Conservation (phyloP, 1,284 basidiomycete species). For the Papiliotrema fonsecae region DNA sequence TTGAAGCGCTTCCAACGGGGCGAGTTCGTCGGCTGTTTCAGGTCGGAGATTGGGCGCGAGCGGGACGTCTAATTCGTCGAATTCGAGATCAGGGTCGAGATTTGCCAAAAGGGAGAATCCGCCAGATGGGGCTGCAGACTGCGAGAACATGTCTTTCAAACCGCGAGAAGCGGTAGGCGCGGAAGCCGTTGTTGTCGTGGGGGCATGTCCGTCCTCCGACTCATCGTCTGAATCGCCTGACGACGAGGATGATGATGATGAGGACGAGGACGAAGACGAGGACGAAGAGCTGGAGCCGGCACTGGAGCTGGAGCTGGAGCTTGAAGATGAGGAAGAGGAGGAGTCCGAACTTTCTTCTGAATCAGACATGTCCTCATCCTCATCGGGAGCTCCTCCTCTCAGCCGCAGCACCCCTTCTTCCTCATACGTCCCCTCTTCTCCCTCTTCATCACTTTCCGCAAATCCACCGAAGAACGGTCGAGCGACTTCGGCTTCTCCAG, state of each 20-base stretch:
- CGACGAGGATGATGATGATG: background rate
- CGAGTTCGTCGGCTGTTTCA: conserved; percentile 8
- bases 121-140: conserved; percentile 6
- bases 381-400: conserved; percentile 10
- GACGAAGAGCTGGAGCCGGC: conserved; percentile 2
- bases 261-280: background rate
- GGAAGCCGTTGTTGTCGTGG: conserved; percentile 6
- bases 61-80: conserved; percentile 42
- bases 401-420: conserved; percentile 9
- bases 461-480: background rate
- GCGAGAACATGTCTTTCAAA: conserved; percentile 39
- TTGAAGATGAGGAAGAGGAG: background rate
- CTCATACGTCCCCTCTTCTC: too few relatives aligned
- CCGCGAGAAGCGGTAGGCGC: conserved; percentile 7
- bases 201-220: conserved; percentile 6
- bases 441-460: conserved; percentile 7
- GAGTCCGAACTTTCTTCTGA: conserved; percentile 1
- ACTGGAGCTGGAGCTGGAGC: background rate
- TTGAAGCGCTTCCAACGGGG: conserved; percentile 18
- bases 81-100: conserved; percentile 38
- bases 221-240: conserved; percentile 4
- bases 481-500: background rate
- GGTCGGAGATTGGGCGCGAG: conserved; percentile 15
- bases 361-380: conserved; percentile 2
- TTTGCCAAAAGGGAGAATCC: conserved; percentile 39